Conservation (phyloP, 306 rosid genomes). For the Coriaria nepalensis region DNA sequence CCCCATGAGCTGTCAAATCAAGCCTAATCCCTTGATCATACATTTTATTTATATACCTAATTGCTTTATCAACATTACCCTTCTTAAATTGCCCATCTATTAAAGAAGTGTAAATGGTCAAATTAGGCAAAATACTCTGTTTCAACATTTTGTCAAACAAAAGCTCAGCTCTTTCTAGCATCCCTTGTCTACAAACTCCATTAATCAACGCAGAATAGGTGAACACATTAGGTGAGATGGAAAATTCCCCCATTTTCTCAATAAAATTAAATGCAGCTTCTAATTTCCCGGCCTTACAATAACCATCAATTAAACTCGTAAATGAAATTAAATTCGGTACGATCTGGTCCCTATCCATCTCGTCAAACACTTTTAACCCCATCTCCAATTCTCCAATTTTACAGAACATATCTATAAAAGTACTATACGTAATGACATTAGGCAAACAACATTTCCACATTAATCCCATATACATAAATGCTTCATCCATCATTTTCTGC, state of each 20-base stretch:
- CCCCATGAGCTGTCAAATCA: conserved; percentile 21
- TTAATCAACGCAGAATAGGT: conserved; percentile 22
- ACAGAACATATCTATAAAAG: conserved; percentile 23
- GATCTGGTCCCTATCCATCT: conserved; percentile 19
- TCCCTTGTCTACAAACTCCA: conserved; percentile 22
- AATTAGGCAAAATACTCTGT: conserved; percentile 19
- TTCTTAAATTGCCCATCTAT: conserved; percentile 22
- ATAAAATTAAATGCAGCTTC: conserved; percentile 17
- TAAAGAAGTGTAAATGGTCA: conserved; percentile 19
- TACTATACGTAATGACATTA: conserved; percentile 27
- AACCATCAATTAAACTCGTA: conserved; percentile 28
- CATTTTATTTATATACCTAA: conserved; percentile 17
- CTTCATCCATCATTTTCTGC: conserved; percentile 18
- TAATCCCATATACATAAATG: conserved; percentile 25
- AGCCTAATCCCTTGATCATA: conserved; percentile 10
- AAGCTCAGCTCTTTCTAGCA: conserved; percentile 16
- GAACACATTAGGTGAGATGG: conserved; percentile 19
- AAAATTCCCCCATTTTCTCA: conserved; percentile 17
- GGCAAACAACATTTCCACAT: conserved; percentile 29
- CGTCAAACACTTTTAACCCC: conserved; percentile 14
- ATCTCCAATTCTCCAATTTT: conserved; percentile 19
- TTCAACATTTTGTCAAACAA: conserved; percentile 23
- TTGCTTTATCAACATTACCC: conserved; percentile 19
- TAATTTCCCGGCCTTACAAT: conserved; percentile 25
- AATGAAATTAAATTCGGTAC: conserved; percentile 22